Evolutionary conservation across 345 rosid species (phyloP).

Genomic region (Gossypium bickii): DNA sequence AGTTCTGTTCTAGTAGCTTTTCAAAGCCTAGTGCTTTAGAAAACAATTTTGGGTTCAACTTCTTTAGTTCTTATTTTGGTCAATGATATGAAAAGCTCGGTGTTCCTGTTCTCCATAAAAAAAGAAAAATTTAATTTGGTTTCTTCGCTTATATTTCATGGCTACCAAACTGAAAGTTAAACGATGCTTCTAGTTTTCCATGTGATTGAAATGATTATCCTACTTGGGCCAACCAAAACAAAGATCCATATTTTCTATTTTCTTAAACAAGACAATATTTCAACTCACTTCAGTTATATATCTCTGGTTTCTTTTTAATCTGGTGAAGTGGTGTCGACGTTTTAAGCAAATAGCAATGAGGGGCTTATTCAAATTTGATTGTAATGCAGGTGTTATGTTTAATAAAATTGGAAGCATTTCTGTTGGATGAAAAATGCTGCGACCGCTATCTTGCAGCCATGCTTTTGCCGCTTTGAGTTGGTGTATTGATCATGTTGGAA

Average conservation of each 20-base stretch:
- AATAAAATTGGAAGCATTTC: not conserved
- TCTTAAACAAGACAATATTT: not conserved
- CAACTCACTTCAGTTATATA: no score
- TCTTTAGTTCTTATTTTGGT: conserved; percentile 2
- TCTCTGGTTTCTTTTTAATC: not conserved
- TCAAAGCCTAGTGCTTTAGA: not conserved
- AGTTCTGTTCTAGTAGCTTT: not conserved
- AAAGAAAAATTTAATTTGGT: not conserved
- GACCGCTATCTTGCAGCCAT: not conserved
- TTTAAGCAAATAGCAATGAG: not conserved
- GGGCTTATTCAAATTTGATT: conserved; percentile 2
- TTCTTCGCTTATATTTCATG: not conserved
- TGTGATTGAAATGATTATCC: not conserved
- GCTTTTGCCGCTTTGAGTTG: conserved; percentile 3
- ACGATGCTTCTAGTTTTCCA: not conserved
- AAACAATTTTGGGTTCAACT: not conserved
- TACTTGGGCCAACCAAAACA: not conserved
- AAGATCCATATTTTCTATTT: not conserved
- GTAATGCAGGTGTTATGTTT: not conserved
- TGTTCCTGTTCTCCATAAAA: not conserved
- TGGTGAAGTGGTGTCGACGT: not conserved
- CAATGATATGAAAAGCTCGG: not conserved
- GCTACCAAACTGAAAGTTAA: not conserved
- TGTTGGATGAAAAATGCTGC: not conserved
- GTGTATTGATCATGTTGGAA: conserved; percentile 9